phyloP scores from a whole-genome alignment of 2,329 filamentous ascomycete genomes.

The Pseudocercospora crystallina region DNA sequence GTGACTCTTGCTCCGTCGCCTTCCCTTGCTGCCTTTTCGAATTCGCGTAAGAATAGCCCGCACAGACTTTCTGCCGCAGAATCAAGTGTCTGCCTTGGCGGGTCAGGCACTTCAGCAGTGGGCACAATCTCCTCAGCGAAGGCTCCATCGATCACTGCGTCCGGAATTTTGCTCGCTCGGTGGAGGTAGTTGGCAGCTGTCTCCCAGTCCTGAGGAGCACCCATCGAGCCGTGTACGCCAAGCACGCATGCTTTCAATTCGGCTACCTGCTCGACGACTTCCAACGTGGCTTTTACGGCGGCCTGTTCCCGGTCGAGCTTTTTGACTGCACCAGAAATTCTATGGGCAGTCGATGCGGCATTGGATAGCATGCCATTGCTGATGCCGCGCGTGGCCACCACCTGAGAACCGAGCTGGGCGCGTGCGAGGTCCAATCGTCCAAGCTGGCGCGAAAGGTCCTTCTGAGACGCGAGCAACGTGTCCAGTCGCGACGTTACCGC shows the following conservation, averaged over 20 bases:
- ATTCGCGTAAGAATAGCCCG: constrained; percentile 86
- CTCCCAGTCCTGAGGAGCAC: constrained; percentile 97
- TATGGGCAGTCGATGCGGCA: constrained; percentile 79
- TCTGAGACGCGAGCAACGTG: constrained; percentile 75
- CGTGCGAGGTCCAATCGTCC: constrained; percentile 84
- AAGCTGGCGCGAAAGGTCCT: constrained; percentile 82
- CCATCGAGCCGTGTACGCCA: constrained; percentile 94
- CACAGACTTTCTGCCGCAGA: constrained; percentile 87
- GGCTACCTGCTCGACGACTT: constrained; percentile 91
- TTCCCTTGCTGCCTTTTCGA: constrained; percentile 84
- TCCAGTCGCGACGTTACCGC: constrained; percentile 73
- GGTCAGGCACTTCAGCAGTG: constrained; percentile 90
- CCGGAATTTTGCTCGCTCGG: constrained; percentile 77
- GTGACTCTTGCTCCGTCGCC: constrained; percentile 89
- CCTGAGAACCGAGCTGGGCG: constrained; percentile 83
- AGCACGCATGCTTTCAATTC: constrained; percentile 96
- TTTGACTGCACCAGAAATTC: constrained; percentile 83
- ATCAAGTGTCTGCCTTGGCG: constrained; percentile 82
- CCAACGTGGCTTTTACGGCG: constrained; percentile 83
- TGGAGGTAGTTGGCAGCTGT: constrained; percentile 87
- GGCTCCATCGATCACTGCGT: constrained; percentile 73
- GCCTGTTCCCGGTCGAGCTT: constrained; percentile 87
- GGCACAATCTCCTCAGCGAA: constrained; percentile 94
- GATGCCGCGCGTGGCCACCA: constrained; percentile 76
- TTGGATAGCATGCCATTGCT: constrained; percentile 87